Base-by-base conservation (phyloP, 805 yeast genomes). In the Myxozyma monticola region DNA sequence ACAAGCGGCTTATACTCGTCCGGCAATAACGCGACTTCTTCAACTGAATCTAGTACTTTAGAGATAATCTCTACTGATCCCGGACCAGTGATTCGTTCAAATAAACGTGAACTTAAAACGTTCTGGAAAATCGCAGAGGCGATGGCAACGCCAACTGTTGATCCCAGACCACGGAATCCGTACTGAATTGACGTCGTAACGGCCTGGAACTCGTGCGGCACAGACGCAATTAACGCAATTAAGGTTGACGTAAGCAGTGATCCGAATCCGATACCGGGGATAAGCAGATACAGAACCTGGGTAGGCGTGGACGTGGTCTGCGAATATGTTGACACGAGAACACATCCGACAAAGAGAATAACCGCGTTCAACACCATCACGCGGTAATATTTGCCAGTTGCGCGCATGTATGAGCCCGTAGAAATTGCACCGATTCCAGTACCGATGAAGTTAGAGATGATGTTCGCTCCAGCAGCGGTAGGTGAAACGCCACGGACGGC, bases 151-250 rank as follows among this genome's bases (percentile, higher is more conserved):
- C 95, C 95, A 42, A 87, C 68, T 0, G 93, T 85, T n/a, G 91
- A 84, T 0, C 95, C 96, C 0, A 89, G 83, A 8, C 91, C 83
- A 62, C 95, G 76, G 71, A 85, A 88, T 0, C 90, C 89, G 65
- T 90, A 89, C 63, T 88, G 95, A 50, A 90, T 85, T 0, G 96
- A 86, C 0, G 96, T 89, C 2, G 91, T 84, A 18, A 88, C 77
- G 1, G 96, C 96, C 67, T 88, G 96, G 62, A 75, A 77, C 45
- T 77, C 75, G 20, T 72, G 67, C 8, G 85, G 82, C 1, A 84
- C 93, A 1, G 93, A 79, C 0, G 93, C 83, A 46, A 88, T 84
- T 67, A 88, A 74, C 0, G 95, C 85, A 30, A 87, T 68, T 41
- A 88, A 70, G 0, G 90, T 81, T 1, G 85, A 79, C 0, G 95